Conservation (phyloP, 306 rosid genomes). For the Sindora glabra region DNA sequence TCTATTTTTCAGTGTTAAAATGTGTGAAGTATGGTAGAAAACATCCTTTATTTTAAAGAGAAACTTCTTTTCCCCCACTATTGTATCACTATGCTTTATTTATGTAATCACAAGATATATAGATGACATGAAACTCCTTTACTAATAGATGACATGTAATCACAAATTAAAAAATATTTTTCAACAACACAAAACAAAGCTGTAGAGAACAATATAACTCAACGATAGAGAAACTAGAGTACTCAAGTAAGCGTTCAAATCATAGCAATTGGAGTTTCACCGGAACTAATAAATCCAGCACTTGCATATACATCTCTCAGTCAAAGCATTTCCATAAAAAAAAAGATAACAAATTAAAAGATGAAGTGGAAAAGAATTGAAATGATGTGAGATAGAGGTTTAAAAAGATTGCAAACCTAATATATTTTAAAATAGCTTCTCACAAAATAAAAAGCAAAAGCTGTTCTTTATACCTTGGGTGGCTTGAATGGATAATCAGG, state of each 20-base stretch:
- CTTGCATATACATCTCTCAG: background rate
- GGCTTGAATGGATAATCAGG: constrained; percentile 88
- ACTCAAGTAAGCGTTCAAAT: background rate
- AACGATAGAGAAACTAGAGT: background rate
- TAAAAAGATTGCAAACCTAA: background rate
- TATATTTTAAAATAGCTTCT: background rate
- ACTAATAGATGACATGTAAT: no score
- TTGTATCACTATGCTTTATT: no score
- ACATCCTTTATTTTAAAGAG: no score
- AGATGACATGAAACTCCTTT: no score
- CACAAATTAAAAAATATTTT: no score
- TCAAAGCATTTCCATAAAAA: background rate
- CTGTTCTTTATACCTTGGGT: constrained; percentile 46
- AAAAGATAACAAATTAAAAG: background rate
- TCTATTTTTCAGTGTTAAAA: no score
- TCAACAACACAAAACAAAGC: no score
- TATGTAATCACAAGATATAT: no score
- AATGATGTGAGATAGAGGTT: background rate
- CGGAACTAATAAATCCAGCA: background rate
- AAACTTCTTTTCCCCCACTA: no score
- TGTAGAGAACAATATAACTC: background rate
- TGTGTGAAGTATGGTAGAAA: no score
- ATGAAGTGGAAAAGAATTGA: background rate
- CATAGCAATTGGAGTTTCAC: no score
- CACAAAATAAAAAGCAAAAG: background rate